Evolutionary conservation across 345 rosid species (phyloP), one percentile per base, ranked within the genome.

Genomic region (Eucalyptus caleyi): DNA sequence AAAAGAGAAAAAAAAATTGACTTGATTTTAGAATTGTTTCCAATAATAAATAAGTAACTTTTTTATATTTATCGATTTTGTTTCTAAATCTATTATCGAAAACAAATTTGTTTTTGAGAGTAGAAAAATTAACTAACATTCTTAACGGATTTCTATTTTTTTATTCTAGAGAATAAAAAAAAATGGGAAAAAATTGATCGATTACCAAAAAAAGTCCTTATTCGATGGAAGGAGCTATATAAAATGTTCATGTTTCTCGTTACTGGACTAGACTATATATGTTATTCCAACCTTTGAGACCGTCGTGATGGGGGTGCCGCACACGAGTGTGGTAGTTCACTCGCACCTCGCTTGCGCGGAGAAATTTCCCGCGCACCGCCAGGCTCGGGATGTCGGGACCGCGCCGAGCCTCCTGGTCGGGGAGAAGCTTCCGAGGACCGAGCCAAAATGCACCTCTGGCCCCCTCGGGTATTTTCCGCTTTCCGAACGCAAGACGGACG

Each of bases 91-190:
- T 53, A 53, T 53, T 21, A 3, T 0, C 0, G 1, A 0, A 0
- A 8, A 53, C 0, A 8, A 8, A 1, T 8, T 53, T 8, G 0
- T 7, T 19, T 0, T 1, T 0, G 0, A 53, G 11, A 53, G 5
- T 19, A 53, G 59, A 19, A 53, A 53, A 53, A 53, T 53, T 19
- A 53, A 1, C 0, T 53, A 53, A 53, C 4, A 21, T 53, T 21
- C 5, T 7, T 19, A 21, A 53, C 0, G 5, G 9, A 53, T 8
- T 53, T 53, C 0, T 3, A 4, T 53, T 53, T 53, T 53, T 53
- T 4, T 18, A 18, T 53, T 53, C 1, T 2, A 50, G 0, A 50
- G 1, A 16, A 50, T 15, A n/a, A n/a, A 50, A 1, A 50, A 50
- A 50, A 53, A 53, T 53, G 9, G 1, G 0, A 0, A 53, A 53